Evolutionary conservation across 176 grass and related monocot genomes (phyloP), one percentile per base, ranked within the genome.

Genomic region (Cocos nucifera): DNA sequence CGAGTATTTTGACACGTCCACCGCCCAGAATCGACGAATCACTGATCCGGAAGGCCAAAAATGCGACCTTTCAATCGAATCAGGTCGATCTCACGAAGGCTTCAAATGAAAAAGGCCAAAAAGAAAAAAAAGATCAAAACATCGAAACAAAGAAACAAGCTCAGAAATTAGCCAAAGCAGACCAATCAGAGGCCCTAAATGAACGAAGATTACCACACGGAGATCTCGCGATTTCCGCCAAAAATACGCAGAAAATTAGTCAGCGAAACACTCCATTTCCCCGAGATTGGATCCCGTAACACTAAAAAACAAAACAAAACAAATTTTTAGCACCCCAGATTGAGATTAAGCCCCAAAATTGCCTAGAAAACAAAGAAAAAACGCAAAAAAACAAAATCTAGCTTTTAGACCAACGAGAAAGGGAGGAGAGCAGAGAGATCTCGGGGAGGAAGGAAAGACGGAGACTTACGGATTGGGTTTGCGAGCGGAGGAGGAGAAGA

Each of bases 41-140:
- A 66, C 22, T 12, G 64, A 66, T 66, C 51, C 27, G 50, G 50
- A n/a, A 52, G 24, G 23, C 23, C 19, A 54, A 66, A 66, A 66
- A 66, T 53, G 64, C 49, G 29, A 66, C 20, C 64, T 32, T 54
- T 61, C 26, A 27, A 30, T 61, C 16, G 58, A 61, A 61, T 61
- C 58, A 61, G 58, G 19, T 29, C 58, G 27, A 61, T 61, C 27
- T 61, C 58, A 35, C 27, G 17, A 61, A 61, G 58, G 58, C 27
- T 61, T 17, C 30, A 61, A 9, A 60, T 8, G 2, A 18, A 19
- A 8, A 5, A 28, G 6, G 9, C 19, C 10, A 26, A 19, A 53
- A 66, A 27, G n/a, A 28, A 53, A 66, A 27, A 5, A 54, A 29
- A 3, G 2, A 44, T 12, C 35, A 44, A 14, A 14, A 44, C 10